Evolutionary conservation across 1,284 basidiomycete species (phyloP), one percentile per base, ranked within the genome.

Genomic region (Irpex lacteus): DNA sequence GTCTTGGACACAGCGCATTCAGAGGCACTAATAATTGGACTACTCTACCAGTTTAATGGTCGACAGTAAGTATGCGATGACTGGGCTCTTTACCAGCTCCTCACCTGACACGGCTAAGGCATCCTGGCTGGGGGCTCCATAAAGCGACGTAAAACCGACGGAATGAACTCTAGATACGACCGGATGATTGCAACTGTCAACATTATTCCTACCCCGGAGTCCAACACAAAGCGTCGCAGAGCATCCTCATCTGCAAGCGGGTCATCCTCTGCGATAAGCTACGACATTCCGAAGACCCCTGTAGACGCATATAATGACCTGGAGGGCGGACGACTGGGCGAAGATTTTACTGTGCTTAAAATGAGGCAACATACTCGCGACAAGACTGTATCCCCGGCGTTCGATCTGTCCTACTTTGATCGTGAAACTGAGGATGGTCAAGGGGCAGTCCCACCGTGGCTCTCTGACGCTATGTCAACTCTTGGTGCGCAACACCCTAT

Each of bases 121-220:
- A 19, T 59, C 5, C 44, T 56, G 21, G 37, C 57, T 36, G 13
- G 57, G 52, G 47, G 36, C 6, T 15, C 69, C 2, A 53, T 69
- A 32, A 89, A 86, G 65, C 81, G 83, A 32, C 80, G 79, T 50
- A 83, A 78, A 67, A 76, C 74, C n/a, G 73, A 71, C 52, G 81
- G 81, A n/a, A 73, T 86, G 59, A 91, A 91, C 67, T 71, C 79
- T 21, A 82, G 82, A 40, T 89, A 84, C 67, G 88, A 91, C 71
- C 78, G 78, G 54, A 90, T 91, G 89, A 76, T 89, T 21, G 79
- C 84, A 59, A 79, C 82, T 3, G 83, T 89, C 75, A 80, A 82
- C 61, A 66, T 77, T 32, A 74, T 79, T 26, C 74, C 78, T 57
- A 70, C 72, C 2, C 70, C 69, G 15, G 65, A 60, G 36, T 64